Base-by-base conservation (phyloP, 2,329 filamentous ascomycete genomes). In the Colletotrichum zoysiae region DNA sequence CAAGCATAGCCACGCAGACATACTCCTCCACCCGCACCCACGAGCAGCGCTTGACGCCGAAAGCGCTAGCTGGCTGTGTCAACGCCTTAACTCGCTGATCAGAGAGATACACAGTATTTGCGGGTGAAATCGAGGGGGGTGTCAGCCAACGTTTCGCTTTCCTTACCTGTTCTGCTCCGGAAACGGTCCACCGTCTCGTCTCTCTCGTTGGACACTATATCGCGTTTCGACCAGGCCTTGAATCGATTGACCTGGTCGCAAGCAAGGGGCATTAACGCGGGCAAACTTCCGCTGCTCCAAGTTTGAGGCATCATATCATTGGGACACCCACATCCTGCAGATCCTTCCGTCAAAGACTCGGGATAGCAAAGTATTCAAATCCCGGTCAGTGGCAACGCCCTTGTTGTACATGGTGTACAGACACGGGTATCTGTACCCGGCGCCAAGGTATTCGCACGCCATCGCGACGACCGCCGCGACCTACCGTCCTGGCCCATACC, bases 321-420 rank as follows among this genome's bases (percentile, higher is more conserved):
- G 23, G 60, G 26, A 30, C 53, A 67, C 48, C 69, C 69, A 64
- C 65, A 58, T 46, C 23, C 62, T 40, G 69, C 59, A 59, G 59
- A 65, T 60, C 59, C 55, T 53, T 67, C 40, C 11, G 16, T 56
- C 50, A 57, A 62, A 51, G 26, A 20, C 51, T 26, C 7, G 30
- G 38, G 38, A 33, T 35, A 26, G 30, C 33, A 20, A 44, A 30
- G 48, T 16, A 40, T 58, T 30, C 38, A 33, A 44, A 48, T 38
- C 65, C 65, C 62, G 38, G 42, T 53, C 58, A 64, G 50, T 63
- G 42, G 38, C 44, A n/a, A n/a, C 7, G n/a, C 8, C 23, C 40
- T 51, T 48, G 58, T 26, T 58, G 46, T 38, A 23, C 20, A 38
- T 33, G 11, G 42, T 51, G 50, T 42, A 30, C n/a, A 30, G 18